A percentile compares a stretch with the other conserved stretches of the same genome.
phyloP scores from a whole-genome alignment of 2,329 filamentous ascomycete species.

The Colletotrichum sp. region DNA sequence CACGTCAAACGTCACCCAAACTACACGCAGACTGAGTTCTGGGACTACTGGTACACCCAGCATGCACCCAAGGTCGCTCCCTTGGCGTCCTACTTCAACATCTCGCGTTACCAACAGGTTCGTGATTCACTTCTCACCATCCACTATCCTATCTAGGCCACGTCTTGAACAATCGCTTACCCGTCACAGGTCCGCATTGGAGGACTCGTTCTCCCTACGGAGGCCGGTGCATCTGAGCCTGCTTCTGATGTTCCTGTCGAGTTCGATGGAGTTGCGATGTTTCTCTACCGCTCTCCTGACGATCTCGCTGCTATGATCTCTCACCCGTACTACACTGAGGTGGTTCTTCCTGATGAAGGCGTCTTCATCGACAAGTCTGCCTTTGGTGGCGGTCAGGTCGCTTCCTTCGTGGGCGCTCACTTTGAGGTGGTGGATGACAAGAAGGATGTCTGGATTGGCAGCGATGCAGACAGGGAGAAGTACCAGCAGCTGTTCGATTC shows the following conservation, averaged over 20 bases:
- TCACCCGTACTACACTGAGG: conserved; percentile 30
- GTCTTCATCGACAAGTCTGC: conserved; percentile 33
- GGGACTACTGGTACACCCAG: conserved; percentile 33
- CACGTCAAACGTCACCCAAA: conserved; percentile 31
- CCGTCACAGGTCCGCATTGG: conserved; percentile 27
- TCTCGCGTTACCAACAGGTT: conserved; percentile 33
- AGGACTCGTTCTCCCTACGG: conserved; percentile 29
- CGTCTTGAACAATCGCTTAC: not conserved
- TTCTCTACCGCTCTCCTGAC: conserved; percentile 28
- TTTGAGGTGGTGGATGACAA: conserved; percentile 27
- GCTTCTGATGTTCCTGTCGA: conserved; percentile 25
- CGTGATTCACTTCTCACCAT: not conserved
- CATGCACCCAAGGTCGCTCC: conserved; percentile 33
- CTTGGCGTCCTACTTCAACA: conserved; percentile 29
- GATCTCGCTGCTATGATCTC: conserved; percentile 27
- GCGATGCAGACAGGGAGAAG: conserved; percentile 15
- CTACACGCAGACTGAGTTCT: conserved; percentile 30
- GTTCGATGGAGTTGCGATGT: conserved; percentile 35
- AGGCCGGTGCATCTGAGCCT: conserved; percentile 19
- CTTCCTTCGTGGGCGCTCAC: conserved; percentile 27
- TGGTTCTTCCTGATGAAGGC: conserved; percentile 33
- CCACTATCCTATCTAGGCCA: not conserved
- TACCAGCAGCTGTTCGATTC: conserved; percentile 28
- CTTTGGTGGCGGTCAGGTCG: conserved; percentile 30
- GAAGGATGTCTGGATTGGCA: conserved; percentile 28